Evolutionary conservation across 768 basidiomycete species (phyloP), one percentile per base, ranked within the genome.

Genomic region (Leccinum boreale): DNA sequence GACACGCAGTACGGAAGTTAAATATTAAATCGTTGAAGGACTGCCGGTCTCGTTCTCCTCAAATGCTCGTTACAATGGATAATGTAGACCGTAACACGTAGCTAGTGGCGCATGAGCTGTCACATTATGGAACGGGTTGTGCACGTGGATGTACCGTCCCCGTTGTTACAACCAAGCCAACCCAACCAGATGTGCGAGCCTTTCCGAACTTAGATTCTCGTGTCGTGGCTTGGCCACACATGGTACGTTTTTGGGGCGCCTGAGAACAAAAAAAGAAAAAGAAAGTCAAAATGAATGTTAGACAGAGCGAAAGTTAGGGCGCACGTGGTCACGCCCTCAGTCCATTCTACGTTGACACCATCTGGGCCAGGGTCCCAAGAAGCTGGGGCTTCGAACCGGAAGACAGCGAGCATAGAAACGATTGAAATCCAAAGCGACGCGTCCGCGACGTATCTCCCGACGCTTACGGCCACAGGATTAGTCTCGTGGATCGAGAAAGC

Each of bases 381-480:
- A 10, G 60, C 50, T n/a, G 28, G 26, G 8, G 55, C 58, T 39
- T 63, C 57, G 36, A 63, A 51, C 2, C 53, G 52, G 48, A 70
- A 66, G 4, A 63, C 51, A 14, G 60, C 58, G 8, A 70, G 58
- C 47, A 66, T 48, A 5, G 62, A 60, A 10, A 67, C 63, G 42
- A 73, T 62, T 35, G 63, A 51, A 52, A 68, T 66, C 61, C 70
- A 73, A 14, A 78, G 58, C 14, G 73, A 73, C 7, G 74, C 66
- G n/a, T 78, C 73, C 0, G 76, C 79, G 33, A 83, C 65, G 53
- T 76, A 59, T 24, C 72, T 65, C 31, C 80, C 81, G 19, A 79
- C 76, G 56, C 79, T 79, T n/a, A 65, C 0, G 10, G 10, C 35
- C 15, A 10, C 2, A 29, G 4, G 45, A 48, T 61, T 35, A 61